Evolutionary conservation across 139 green algal genomes (phyloP), one percentile per base, ranked within the genome.

Genomic region (Chlorella ohadii): DNA sequence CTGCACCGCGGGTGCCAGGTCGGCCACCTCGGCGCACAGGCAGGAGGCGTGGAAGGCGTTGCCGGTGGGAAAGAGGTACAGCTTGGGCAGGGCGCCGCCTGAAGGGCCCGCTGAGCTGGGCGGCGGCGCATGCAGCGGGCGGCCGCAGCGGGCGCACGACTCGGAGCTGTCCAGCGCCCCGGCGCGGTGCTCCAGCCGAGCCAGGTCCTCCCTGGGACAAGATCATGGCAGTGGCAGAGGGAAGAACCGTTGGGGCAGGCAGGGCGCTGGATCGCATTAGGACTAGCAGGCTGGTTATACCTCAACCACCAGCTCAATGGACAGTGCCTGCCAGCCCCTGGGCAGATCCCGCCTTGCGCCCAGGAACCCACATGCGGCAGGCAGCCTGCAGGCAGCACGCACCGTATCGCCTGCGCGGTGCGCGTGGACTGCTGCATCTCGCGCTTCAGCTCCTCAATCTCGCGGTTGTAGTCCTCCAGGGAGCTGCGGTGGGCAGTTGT

Each of bases 381-480:
- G 44, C 44, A 51, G 44, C 44, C n/a, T n/a, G n/a, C n/a, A n/a
- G n/a, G 44, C 44, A 51, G n/a, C 44, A 51, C 55, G 9, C 76
- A 90, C 88, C 93, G 87, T 27, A 96, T 87, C 22, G 86, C 90
- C 86, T 96, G 90, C 27, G 94, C 95, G 20, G 96, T 96, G 44
- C 87, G 76, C 2, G 96, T 96, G 0, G 95, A 91, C 73, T 91
- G 83, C 55, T 92, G 87, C 94, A 97, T 97, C 57, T 97, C 92
- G 2, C 47, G 39, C 51, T 91, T 89, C 47, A 96, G 87, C 22
- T 92, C 90, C 51, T 90, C 87, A 76, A 95, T 94, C 47, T 94
- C 89, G 5, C 73, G 74, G 82, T 96, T 98, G 90, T 99, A 99
- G 12, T 93, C 87, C 88, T 98, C 92, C 77, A 99, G 88, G 31